Evolutionary conservation across 768 basidiomycete genomes (phyloP).

Genomic region (Boletales sp.): DNA sequence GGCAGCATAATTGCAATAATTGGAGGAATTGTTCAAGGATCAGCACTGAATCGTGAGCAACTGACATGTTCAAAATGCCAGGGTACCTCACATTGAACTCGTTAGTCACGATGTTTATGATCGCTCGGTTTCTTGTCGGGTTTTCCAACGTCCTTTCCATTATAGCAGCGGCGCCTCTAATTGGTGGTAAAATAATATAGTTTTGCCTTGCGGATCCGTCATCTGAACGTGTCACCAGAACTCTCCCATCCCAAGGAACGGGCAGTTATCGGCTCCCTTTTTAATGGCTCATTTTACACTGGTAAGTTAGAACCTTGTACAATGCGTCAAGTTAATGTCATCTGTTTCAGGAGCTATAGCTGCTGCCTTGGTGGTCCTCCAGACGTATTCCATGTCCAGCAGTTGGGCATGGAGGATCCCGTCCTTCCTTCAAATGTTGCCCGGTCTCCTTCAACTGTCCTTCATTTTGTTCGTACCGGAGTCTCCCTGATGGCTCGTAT

Average conservation of each 20-base stretch:
- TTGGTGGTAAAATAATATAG: constrained; percentile 1
- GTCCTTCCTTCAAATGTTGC: constrained; percentile 52
- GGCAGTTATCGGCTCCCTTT: constrained; percentile 1
- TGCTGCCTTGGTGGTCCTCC: constrained; percentile 55
- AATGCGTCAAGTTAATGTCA: neutral
- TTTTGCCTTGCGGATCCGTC: neutral
- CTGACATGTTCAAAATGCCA: neutral
- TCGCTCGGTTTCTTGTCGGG: constrained; percentile 4
- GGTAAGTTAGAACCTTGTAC: constrained; percentile 1
- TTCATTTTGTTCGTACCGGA: constrained; percentile 62
- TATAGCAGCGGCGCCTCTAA: constrained; percentile 2
- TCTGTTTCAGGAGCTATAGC: constrained; percentile 7
- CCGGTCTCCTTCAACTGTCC: constrained; percentile 48
- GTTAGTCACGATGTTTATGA: constrained; percentile 5
- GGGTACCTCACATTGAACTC: neutral
- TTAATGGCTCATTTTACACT: neutral
- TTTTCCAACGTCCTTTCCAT: neutral
- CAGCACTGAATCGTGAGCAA: constrained; percentile 12
- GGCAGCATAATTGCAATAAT: constrained; percentile 5
- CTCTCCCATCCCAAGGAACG: constrained; percentile 20
- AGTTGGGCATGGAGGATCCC: constrained; percentile 74
- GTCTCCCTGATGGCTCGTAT: constrained; percentile 63
- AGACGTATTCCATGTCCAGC: constrained; percentile 54
- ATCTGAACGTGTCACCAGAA: neutral
- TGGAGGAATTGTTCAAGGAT: constrained; percentile 16